Conservation (phyloP, 306 rosid species). For the Alnus glutinosa region DNA sequence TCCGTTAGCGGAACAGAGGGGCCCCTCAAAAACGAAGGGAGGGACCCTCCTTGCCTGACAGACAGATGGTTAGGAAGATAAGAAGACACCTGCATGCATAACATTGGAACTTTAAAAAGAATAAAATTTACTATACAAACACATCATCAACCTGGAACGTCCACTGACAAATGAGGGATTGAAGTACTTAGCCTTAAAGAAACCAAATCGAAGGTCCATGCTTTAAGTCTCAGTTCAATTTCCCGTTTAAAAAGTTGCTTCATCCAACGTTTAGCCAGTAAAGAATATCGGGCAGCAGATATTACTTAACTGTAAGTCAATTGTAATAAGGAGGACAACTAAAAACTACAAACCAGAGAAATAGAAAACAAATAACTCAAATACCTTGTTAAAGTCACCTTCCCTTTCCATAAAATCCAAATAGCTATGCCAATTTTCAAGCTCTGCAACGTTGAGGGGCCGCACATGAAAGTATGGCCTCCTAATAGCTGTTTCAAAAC, state of each 20-base stretch:
- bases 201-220: slow-evolving; percentile 98
- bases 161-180: slow-evolving; percentile 90
- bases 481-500: slow-evolving; percentile 98
- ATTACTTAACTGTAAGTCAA: slow-evolving; percentile 80
- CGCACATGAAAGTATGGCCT: slow-evolving; percentile 98
- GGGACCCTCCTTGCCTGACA: slow-evolving; percentile 99
- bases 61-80: slow-evolving; percentile 93
- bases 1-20: slow-evolving; percentile 91
- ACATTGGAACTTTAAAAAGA: slow-evolving; percentile 90
- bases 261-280: slow-evolving; percentile 97
- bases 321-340: slow-evolving; percentile 41
- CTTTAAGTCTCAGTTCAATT: slow-evolving; percentile 99
- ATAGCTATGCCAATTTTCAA: slow-evolving; percentile 97
- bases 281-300: slow-evolving; percentile 77
- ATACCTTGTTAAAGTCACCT: slow-evolving; percentile 97
- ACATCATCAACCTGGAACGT: slow-evolving; percentile 87
- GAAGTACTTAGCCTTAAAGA: slow-evolving; percentile 99
- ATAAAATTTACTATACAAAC: slow-evolving; percentile 63
- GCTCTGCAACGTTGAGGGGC: slow-evolving; percentile 91
- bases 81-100: slow-evolving; percentile 99
- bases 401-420: slow-evolving; percentile 89
- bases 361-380: slow-evolving; percentile 38
- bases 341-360: slow-evolving; percentile 34
- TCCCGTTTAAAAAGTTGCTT: slow-evolving; percentile 94
- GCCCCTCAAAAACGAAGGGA: slow-evolving; percentile 95